Base-by-base conservation (phyloP, 305 asterid species). In the Striga hermonthica region DNA sequence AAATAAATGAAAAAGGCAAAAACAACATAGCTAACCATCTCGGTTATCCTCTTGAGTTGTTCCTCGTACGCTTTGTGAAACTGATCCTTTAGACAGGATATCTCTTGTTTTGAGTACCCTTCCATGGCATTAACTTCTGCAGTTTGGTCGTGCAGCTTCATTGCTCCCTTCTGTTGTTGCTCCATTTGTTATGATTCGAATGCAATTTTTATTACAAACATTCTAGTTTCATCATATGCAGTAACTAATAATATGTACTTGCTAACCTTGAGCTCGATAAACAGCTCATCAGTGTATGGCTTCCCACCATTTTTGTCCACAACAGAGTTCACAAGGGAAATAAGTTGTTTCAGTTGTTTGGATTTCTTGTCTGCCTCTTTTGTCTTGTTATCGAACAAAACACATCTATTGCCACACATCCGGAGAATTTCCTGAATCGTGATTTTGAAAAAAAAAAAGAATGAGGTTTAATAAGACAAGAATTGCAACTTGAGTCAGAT, bases 381-480 rank as follows among this genome's bases (percentile, higher is more conserved):
- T 22, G 97, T 80, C 82, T 75, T 89, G 84, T 92, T 92, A 65
- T 89, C 77, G 62, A 92, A 89, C 40, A 89, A 86, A 10, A 92
- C 84, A 60, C 64, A 35, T 76, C 97, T 90, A 48, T 89, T 76
- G 72, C 93, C 95, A 62, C 98, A 91, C 85, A 77, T 60, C 39
- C 64, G 9, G 6, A 92, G 88, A 36, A 66, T 76, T 68, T 82
- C 84, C 97, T 89, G 62, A 3, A 9, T 22, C 58, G 3, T 2
- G 7, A 22, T 22, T 22, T 22, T 22, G 31, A 2, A 15, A 6
- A 6, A 2, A 22, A 22, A 22, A 22, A 22, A 22, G 2, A 22
- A 22, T 22, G 31, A 22, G 1, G 31, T 22, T 22, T 22, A 22
- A 22, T 2, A 22, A 22, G 31, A 22, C 31, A 22, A 22, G 31